Conservation (phyloP, 2,329 filamentous ascomycete species). For the Cytospora mali region DNA sequence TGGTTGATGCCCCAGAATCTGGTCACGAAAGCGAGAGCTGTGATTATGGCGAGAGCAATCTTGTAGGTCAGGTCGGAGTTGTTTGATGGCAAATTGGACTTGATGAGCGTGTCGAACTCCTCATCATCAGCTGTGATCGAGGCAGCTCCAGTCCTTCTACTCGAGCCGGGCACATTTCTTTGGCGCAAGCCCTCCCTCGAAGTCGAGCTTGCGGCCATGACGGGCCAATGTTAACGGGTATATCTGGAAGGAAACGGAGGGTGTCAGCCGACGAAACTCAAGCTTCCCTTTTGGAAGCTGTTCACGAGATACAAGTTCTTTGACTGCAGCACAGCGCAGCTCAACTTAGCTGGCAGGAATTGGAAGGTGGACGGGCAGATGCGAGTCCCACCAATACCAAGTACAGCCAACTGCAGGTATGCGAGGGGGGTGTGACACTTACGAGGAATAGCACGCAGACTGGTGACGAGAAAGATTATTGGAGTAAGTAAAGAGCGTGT, state of each 20-base stretch:
- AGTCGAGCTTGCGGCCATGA: constrained; percentile 52
- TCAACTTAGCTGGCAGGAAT: constrained; percentile 15
- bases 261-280: constrained; percentile 12
- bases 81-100: constrained; percentile 43
- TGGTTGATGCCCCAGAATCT: constrained; percentile 96
- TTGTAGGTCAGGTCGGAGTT: constrained; percentile 81
- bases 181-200: constrained; percentile 63
- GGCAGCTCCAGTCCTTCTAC: constrained; percentile 53
- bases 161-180: constrained; percentile 52
- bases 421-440: neutral
- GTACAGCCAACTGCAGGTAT: constrained; percentile 1
- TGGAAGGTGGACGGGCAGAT: constrained; percentile 26
- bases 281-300: neutral
- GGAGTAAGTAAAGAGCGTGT: constrained; percentile 19
- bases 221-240: constrained; percentile 29
- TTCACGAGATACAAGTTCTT: neutral
- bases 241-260: constrained; percentile 7
- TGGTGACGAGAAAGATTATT: neutral
- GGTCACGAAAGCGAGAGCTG: constrained; percentile 81
- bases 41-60: constrained; percentile 76
- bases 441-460: neutral
- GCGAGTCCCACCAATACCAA: constrained; percentile 3
- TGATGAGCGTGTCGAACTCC: constrained; percentile 55
- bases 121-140: constrained; percentile 44
- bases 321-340: neutral